phyloP scores from a whole-genome alignment of 2,329 filamentous ascomycete genomes.

The Ophiostoma ips region DNA sequence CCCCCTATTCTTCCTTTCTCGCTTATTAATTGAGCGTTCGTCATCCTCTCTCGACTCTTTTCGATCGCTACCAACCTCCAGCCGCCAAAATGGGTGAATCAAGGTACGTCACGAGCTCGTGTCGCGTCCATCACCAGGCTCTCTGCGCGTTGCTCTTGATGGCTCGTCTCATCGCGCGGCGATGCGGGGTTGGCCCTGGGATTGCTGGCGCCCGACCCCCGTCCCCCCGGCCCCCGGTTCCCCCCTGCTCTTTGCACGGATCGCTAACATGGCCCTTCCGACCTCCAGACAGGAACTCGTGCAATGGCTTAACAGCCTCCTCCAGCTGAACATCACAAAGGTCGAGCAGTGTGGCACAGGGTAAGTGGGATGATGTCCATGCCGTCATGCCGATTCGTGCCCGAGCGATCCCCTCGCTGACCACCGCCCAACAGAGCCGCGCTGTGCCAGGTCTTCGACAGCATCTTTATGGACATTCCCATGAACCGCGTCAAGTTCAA shows the following conservation, averaged over 20 bases:
- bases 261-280: slow-evolving; percentile 3
- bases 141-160: background rate
- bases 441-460: slow-evolving; percentile 95
- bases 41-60: background rate
- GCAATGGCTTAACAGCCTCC: slow-evolving; percentile 91
- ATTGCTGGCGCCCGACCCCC: background rate
- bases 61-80: background rate
- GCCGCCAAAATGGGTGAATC: slow-evolving; percentile 14
- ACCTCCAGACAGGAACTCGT: slow-evolving; percentile 80
- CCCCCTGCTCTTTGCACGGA: background rate
- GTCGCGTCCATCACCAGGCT: too few species aligned
- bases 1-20: background rate
- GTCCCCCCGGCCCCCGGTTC: too few species aligned
- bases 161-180: too few species aligned
- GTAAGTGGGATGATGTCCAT: slow-evolving; percentile 6
- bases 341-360: slow-evolving; percentile 50
- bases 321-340: slow-evolving; percentile 96
- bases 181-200: background rate
- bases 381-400: background rate
- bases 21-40: background rate
- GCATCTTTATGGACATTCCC: slow-evolving; percentile 88
- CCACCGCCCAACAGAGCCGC: slow-evolving; percentile 52
- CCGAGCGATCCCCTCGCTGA: background rate
- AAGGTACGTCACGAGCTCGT: slow-evolving; percentile 5
- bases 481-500: slow-evolving; percentile 98